Base-by-base conservation (phyloP, 2,329 filamentous ascomycete genomes). In the Talaromyces funiculosus region DNA sequence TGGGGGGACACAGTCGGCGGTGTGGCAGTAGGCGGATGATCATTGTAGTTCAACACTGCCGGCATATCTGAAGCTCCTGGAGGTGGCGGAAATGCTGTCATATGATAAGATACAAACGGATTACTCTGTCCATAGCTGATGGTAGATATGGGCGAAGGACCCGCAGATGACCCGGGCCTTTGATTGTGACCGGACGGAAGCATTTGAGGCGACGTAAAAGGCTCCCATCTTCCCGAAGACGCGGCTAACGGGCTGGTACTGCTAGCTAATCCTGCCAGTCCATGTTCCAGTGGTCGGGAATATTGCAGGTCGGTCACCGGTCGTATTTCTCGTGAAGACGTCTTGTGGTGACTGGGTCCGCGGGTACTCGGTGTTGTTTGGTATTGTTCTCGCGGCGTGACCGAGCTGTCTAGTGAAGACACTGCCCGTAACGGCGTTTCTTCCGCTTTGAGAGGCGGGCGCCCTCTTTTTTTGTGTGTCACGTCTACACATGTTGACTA, bases 381-480 rank as follows among this genome's bases (percentile, higher is more conserved):
- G 16, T 62, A 66, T 42, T 58, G 55, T 33, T 71, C 72, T 14
- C 67, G 66, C 4, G 67, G 61, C n/a, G 66, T 54, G 9, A 64
- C 57, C 31, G 66, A 60, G 29, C 67, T 68, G 4, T 73, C 72
- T 26, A 70, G 49, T 43, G 71, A 60, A 16, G 70, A 62, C 58
- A 71, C 73, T 24, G 70, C 64, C 56, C 71, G 66, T 16, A 73
- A 63, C 10, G 73, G 70, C 8, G 72, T 69, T 53, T 78, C 76
- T 49, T 78, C 76, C 42, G 76, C 75, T 61, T 76, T 77, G 35
- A 78, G 63, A 49, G 76, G 75, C 40, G 76, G 76, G 51, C 76
- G 68, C 40, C 76, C 76, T 67, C 77, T 69, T 65, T 79, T 80
- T 65, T 79, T 80, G 64, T 79, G 77, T 49, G 76, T 77, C 26